Conservation (phyloP, 495 filamentous ascomycete genomes). For the Penicillium cinerascens region DNA sequence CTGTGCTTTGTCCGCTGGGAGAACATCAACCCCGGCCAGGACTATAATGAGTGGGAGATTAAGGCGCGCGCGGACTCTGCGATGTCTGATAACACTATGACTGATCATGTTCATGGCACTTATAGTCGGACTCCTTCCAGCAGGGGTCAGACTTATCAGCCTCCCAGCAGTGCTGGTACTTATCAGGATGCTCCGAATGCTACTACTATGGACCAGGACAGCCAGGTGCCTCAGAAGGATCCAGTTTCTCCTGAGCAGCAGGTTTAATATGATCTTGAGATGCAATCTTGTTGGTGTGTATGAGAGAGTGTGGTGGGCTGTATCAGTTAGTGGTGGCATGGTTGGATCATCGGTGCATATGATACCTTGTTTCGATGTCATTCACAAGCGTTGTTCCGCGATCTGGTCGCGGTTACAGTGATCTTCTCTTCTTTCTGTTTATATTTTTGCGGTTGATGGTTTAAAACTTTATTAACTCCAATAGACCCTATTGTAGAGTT, state of each 20-base stretch:
- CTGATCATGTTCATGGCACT: slow-evolving; percentile 3
- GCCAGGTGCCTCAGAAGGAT: background rate
- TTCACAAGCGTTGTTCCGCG: too few relatives aligned
- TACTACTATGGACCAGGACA: background rate
- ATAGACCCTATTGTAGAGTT: background rate
- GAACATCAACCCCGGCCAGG: slow-evolving; percentile 74
- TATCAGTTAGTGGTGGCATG: background rate
- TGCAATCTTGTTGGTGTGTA: background rate
- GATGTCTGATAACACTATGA: slow-evolving; percentile 15
- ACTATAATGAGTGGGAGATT: slow-evolving; percentile 45
- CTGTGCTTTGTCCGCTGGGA: slow-evolving; percentile 69
- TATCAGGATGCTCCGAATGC: background rate
- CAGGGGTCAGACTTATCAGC: background rate
- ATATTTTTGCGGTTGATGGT: background rate
- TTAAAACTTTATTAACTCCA: background rate
- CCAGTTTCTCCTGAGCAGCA: slow-evolving; percentile 7
- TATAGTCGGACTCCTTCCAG: background rate
- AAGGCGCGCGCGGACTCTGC: slow-evolving; percentile 12
- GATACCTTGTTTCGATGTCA: background rate
- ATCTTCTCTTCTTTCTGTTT: background rate
- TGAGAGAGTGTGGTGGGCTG: background rate
- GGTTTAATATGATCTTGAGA: background rate
- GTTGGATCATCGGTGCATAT: background rate
- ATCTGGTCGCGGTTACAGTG: background rate
- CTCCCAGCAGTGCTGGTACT: background rate